A percentile compares a stretch with the other conserved stretches of the same genome.
Evolutionary conservation across 495 filamentous ascomycete genomes (phyloP).

Genomic region (Aspergillus egyptiacus): DNA sequence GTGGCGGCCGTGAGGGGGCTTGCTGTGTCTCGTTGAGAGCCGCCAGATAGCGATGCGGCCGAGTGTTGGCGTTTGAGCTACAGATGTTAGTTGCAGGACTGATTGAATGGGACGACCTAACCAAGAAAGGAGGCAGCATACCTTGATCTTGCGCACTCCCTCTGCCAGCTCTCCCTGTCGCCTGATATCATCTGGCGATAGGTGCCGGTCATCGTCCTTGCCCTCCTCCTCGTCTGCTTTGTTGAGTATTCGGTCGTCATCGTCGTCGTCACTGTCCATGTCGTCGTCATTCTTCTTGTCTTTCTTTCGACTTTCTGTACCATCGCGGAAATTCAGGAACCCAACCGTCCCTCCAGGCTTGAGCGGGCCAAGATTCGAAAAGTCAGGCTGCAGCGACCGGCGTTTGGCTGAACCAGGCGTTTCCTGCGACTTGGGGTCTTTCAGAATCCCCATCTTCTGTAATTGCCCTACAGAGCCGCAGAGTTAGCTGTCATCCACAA

Average conservation of each 20-base stretch:
- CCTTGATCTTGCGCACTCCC: slow-evolving; percentile 86
- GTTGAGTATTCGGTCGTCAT: slow-evolving; percentile 48
- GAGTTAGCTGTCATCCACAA: slow-evolving; percentile 6
- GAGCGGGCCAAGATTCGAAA: slow-evolving; percentile 76
- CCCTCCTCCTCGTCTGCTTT: slow-evolving; percentile 70
- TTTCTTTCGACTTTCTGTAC: slow-evolving; percentile 42
- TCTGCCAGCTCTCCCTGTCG: slow-evolving; percentile 83
- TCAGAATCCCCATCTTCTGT: slow-evolving; percentile 84
- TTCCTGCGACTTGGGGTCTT: slow-evolving; percentile 52
- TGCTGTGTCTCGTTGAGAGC: slow-evolving; percentile 28
- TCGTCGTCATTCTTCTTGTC: slow-evolving; percentile 58
- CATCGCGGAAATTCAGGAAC: slow-evolving; percentile 86
- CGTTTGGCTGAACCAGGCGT: slow-evolving; percentile 58
- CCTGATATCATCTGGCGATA: slow-evolving; percentile 74
- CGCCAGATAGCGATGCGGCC: slow-evolving; percentile 58
- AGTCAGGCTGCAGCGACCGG: slow-evolving; percentile 71
- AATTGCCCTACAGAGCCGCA: slow-evolving; percentile 63
- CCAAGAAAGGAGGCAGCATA: slow-evolving; percentile 42
- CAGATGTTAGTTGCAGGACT: slow-evolving; percentile 6
- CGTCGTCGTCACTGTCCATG: slow-evolving; percentile 69
- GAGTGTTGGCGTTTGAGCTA: slow-evolving; percentile 96
- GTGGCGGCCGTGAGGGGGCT: slow-evolving; percentile 42
- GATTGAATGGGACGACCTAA: too few species aligned
- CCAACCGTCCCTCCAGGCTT: slow-evolving; percentile 77
- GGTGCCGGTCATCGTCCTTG: slow-evolving; percentile 55